phyloP scores from a whole-genome alignment of 257 asterid genomes.

The Nyctanthes arbortristis region DNA sequence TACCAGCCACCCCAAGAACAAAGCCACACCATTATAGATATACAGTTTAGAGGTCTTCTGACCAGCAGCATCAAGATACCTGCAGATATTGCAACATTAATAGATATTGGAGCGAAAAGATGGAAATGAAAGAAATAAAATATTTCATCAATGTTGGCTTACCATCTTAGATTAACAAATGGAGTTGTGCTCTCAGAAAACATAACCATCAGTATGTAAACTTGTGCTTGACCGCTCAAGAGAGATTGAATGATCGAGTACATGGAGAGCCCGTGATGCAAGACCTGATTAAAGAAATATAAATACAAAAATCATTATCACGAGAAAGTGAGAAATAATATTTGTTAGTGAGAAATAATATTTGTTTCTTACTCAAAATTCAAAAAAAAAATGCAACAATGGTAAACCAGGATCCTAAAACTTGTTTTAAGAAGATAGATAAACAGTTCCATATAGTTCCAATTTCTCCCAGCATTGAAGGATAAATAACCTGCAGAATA shows the following conservation, averaged over 20 bases:
- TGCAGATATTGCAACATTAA: conserved; percentile 30
- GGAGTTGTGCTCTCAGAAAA: conserved; percentile 94
- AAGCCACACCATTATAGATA: conserved; percentile 70
- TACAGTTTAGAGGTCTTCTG: conserved; percentile 70
- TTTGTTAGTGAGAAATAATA: background rate
- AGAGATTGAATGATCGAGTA: conserved; percentile 70
- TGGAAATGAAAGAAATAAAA: conserved; percentile 7
- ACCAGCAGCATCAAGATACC: conserved; percentile 81
- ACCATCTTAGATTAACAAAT: conserved; percentile 92
- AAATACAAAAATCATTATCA: too few species aligned
- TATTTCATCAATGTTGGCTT: conserved; percentile 18
- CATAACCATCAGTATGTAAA: conserved; percentile 84
- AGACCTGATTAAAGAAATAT: conserved; percentile 37
- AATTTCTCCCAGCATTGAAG: background rate
- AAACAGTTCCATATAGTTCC: background rate
- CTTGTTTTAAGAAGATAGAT: background rate
- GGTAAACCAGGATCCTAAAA: conserved; percentile 4
- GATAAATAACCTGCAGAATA: conserved; percentile 6
- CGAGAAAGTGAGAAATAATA: background rate
- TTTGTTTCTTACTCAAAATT: background rate
- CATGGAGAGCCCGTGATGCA: conserved; percentile 92
- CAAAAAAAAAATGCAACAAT: conserved; percentile 6
- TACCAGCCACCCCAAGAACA: conserved; percentile 98
- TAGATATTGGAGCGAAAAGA: conserved; percentile 9
- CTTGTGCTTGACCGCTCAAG: conserved; percentile 78